phyloP scores from a whole-genome alignment of 257 asterid species.

The Penstemon eatonii region DNA sequence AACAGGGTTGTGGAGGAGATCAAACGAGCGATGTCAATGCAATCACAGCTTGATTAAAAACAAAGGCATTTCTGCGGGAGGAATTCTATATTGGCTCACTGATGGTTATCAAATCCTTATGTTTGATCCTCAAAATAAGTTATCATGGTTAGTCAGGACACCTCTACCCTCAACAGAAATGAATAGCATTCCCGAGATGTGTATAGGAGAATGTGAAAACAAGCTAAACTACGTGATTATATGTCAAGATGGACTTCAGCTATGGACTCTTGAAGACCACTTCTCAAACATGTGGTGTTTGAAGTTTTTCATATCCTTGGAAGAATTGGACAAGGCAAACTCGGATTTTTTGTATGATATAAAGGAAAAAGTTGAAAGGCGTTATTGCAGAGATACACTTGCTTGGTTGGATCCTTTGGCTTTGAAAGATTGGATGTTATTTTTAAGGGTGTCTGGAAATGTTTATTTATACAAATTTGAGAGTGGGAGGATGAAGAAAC shows the following conservation, averaged over 20 bases:
- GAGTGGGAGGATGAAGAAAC: conserved; percentile 43
- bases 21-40: conserved; percentile 39
- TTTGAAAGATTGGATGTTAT: conserved; percentile 52
- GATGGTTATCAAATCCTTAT: conserved; percentile 52
- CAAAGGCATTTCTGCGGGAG: conserved; percentile 43
- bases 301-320: conserved; percentile 28
- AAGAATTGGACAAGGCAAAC: conserved; percentile 44
- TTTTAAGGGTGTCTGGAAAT: conserved; percentile 38
- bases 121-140: conserved; percentile 53
- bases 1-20: conserved; percentile 48
- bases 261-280: conserved; percentile 55
- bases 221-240: conserved; percentile 41
- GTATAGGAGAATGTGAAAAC: conserved; percentile 64
- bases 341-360: conserved; percentile 23
- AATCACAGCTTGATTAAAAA: conserved; percentile 34
- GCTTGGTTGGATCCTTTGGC: conserved; percentile 53
- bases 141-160: conserved; percentile 42
- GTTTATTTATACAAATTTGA: conserved; percentile 42
- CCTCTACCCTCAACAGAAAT: conserved; percentile 50
- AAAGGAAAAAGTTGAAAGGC: conserved; percentile 33
- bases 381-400: background rate
- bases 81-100: conserved; percentile 60
- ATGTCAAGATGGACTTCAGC: conserved; percentile 53
- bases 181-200: conserved; percentile 39
- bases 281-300: conserved; percentile 48